A percentile compares a stretch with the other conserved stretches of the same genome.
Evolutionary conservation across 2,329 filamentous ascomycete genomes (phyloP).

Genomic region (Exophiala mesophila): DNA sequence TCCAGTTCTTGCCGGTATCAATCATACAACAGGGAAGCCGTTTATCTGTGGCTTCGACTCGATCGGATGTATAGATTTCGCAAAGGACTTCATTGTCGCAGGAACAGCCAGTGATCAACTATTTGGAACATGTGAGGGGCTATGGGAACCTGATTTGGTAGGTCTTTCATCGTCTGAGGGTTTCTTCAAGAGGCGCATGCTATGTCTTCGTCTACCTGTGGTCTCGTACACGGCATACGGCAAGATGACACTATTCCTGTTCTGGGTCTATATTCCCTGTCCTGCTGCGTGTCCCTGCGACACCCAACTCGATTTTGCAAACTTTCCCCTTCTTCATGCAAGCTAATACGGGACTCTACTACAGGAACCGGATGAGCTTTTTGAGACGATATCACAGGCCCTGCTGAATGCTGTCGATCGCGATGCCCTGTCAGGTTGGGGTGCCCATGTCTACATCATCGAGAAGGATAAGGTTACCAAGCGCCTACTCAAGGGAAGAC

Average conservation of each 20-base stretch:
- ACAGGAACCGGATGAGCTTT: constrained; percentile 85
- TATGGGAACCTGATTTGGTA: constrained; percentile 97
- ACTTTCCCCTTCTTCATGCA: too few species aligned
- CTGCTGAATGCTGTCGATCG: constrained; percentile 93
- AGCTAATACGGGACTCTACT: background rate
- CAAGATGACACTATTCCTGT: too few species aligned
- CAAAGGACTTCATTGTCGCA: constrained; percentile 98
- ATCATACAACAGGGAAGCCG: constrained; percentile 86
- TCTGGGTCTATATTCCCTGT: too few species aligned
- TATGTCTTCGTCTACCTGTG: too few species aligned
- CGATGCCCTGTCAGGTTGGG: constrained; percentile 96
- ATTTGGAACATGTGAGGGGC: constrained; percentile 95
- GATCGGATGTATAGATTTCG: constrained; percentile 99
- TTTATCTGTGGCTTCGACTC: constrained; percentile 99
- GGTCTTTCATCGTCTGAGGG: constrained; percentile 36
- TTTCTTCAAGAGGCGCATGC: too few species aligned
- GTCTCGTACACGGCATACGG: too few species aligned
- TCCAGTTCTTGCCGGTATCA: constrained; percentile 90
- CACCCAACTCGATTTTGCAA: too few species aligned
- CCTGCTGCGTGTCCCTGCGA: too few species aligned
- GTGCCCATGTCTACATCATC: constrained; percentile 98
- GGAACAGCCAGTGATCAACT: constrained; percentile 95
- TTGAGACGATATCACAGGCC: constrained; percentile 96
- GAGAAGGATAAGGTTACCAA: constrained; percentile 99
- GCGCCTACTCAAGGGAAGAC: constrained; percentile 93